Conservation (phyloP, 108 stramenopile genomes). For the Cafeteria roenbergensis region DNA sequence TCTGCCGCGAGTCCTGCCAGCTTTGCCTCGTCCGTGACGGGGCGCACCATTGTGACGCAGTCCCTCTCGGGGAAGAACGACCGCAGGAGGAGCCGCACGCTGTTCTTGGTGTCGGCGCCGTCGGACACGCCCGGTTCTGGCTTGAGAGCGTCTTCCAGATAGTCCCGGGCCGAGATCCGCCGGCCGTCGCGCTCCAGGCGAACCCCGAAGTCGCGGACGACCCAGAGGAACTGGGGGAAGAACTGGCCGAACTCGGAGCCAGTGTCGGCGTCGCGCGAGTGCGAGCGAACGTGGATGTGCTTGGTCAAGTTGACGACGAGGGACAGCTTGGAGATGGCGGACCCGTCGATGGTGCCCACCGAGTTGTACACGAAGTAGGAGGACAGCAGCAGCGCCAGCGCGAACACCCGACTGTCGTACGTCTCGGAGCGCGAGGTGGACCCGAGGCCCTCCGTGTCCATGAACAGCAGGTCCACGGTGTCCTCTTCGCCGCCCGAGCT, state of each 20-base stretch:
- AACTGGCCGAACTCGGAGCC: constrained; percentile 8
- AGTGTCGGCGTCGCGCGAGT: not conserved
- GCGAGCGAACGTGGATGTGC: constrained; percentile 12
- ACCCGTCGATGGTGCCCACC: constrained; percentile 21
- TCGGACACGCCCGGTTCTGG: not conserved
- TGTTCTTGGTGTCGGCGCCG: constrained; percentile 1
- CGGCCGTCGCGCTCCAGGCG: constrained; percentile 3
- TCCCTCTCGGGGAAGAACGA: constrained; percentile 19
- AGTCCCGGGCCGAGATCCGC: constrained; percentile 11
- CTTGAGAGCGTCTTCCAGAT: constrained; percentile 20
- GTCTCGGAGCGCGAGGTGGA: constrained; percentile 13
- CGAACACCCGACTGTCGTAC: constrained; percentile 24
- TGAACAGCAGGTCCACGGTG: not conserved
- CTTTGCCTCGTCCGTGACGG: constrained; percentile 15
- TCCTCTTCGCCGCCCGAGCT: not conserved
- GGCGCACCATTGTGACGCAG: constrained; percentile 24
- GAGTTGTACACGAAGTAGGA: constrained; percentile 24
- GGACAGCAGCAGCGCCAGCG: constrained; percentile 19
- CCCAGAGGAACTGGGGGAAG: constrained; percentile 22
- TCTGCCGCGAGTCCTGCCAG: constrained; percentile 3
- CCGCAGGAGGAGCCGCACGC: constrained; percentile 1
- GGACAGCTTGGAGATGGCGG: constrained; percentile 17
- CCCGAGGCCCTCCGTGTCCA: constrained; percentile 32
- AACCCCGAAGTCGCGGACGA: constrained; percentile 20
- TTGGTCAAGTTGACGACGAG: constrained; percentile 22